Percentiles rank a stretch among this genome's conserved stretches.
These are phyloP conservation scores for Stereocaulon alpinum DNA, from an alignment of 495 filamentous ascomycete genomes.

Conservation along the genomic window DNA sequence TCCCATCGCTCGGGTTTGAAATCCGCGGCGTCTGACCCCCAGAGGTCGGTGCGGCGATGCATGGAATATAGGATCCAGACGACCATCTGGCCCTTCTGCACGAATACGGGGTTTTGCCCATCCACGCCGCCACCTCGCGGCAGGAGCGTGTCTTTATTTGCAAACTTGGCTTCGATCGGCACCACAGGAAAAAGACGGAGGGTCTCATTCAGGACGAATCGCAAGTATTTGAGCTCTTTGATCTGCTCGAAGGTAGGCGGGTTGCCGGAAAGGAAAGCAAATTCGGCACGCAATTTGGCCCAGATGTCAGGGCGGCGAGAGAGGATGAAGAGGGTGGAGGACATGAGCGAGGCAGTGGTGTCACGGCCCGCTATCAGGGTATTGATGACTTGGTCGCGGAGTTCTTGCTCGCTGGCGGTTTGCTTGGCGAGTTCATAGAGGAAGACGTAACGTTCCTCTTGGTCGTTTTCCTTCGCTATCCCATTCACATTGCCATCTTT, in stretches of 20 bases:
- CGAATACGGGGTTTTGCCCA: constrained; percentile 29
- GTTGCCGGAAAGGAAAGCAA: constrained; percentile 20
- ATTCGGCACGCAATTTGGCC: constrained; percentile 39
- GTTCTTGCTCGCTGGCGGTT: constrained; percentile 36
- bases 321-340: constrained; percentile 46
- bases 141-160: constrained; percentile 36
- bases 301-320: constrained; percentile 37
- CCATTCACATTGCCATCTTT: constrained; percentile 6
- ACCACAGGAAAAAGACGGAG: constrained; percentile 43
- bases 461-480: constrained; percentile 15
- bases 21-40: too few species aligned
- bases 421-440: constrained; percentile 50
- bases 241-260: not conserved
- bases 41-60: too few species aligned
- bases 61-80: too few species aligned
- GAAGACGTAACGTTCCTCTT: constrained; percentile 22
- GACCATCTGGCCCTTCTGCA: constrained; percentile 28
- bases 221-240: constrained; percentile 36
- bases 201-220: constrained; percentile 35
- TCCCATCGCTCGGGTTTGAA: too few species aligned
- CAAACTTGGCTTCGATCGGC: constrained; percentile 39
- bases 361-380: constrained; percentile 27
- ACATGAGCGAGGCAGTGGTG: constrained; percentile 45
- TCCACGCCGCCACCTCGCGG: constrained; percentile 24
- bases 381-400: constrained; percentile 10